Conservation (phyloP, 768 basidiomycete genomes). For the Cystobasidium onofrii region DNA sequence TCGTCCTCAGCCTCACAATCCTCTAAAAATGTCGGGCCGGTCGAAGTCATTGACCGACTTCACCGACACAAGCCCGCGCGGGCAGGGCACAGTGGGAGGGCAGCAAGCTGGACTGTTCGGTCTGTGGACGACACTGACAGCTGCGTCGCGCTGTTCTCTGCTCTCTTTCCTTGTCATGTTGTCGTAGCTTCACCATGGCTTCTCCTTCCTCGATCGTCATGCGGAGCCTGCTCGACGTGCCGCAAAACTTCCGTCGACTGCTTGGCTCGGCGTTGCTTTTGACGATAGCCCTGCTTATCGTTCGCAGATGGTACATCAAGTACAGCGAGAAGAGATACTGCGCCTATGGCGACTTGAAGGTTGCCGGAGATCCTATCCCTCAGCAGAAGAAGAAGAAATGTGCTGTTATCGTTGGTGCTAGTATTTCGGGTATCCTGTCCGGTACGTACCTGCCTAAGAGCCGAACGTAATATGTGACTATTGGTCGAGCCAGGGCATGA, state of each 20-base stretch:
- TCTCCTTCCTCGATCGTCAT: background rate
- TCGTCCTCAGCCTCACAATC: too few relatives aligned
- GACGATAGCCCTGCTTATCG: background rate
- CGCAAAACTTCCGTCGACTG: background rate
- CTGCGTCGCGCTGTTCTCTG: background rate
- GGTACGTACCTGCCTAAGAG: background rate
- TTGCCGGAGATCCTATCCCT: background rate
- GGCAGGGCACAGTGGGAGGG: too few relatives aligned
- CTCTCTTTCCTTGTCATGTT: background rate
- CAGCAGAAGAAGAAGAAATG: background rate
- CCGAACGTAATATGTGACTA: background rate
- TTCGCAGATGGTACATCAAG: background rate
- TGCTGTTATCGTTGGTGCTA: slow-evolving; percentile 3
- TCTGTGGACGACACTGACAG: too few relatives aligned
- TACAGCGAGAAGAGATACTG: background rate
- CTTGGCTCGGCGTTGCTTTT: background rate
- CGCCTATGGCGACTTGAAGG: slow-evolving; percentile 6
- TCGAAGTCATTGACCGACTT: too few relatives aligned
- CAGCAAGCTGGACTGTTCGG: too few relatives aligned
- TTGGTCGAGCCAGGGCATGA: too few relatives aligned
- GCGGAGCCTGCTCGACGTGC: background rate
- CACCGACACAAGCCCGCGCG: too few relatives aligned
- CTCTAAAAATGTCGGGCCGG: too few relatives aligned
- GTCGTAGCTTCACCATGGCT: background rate
- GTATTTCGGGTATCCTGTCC: slow-evolving; percentile 13